Base-by-base conservation (phyloP, 2,329 filamentous ascomycete genomes). In the Fonsecaea pedrosoi region DNA sequence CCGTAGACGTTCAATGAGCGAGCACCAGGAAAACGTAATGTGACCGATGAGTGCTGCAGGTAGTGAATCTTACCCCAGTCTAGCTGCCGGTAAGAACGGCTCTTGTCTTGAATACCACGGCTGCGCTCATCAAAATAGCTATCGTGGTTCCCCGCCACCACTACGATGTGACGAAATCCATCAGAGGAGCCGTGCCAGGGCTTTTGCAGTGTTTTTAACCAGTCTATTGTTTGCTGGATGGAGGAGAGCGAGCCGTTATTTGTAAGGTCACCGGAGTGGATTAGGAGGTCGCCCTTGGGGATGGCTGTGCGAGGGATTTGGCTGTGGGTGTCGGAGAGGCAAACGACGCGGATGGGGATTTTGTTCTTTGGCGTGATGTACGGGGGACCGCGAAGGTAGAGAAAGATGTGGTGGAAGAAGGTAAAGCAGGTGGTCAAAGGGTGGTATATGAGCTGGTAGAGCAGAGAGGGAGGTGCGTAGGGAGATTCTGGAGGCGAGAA, bases 131-230 rank as follows among this genome's bases (percentile, higher is more conserved):
- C 94, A 68, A 96, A 90, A 82, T 88, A 96, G 73, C 87, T 89
- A 75, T 97, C 94, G 77, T 97, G 94, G 76, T 97, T 97, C 0
- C 94, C 94, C 37, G 88, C 87, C 37, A 98, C 88, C 40, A 94
- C 86, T 30, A 97, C 83, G 78, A 97, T 96, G 77, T 96, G 85
- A 40, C 81, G 80, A 75, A 97, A 92, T 0, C 92, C 91, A 40
- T 73, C 70, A 10, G 54, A 48, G 12, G 66, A 69, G 48, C 71
- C 71, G 10, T 56, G 65, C 71, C 71, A 73, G 5, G 66, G 66
- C 56, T 73, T 73, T 53, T 71, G 71, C 7, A 94, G 85, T 3
- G 82, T 82, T 55, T 83, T 85, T 12, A 97, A 83, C 92, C 92
- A 97, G 81, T 96, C 87, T 53, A 97, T 83, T 73, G 95, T 90